Conservation (phyloP, 139 green algal genomes). For the Bryopsis sp. region DNA sequence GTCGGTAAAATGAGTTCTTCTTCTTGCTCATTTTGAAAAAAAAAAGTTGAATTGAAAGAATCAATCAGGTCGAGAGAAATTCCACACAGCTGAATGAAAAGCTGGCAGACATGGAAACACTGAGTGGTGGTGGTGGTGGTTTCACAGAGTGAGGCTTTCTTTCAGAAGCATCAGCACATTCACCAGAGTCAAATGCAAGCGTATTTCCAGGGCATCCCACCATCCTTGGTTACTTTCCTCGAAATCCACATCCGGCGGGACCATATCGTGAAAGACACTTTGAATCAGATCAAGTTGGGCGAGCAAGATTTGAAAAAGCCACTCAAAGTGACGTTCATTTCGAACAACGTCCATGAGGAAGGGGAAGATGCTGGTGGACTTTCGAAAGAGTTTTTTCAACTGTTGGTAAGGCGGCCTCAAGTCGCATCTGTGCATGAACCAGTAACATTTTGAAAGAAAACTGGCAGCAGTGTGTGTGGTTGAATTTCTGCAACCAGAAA, state of each 20-base stretch:
- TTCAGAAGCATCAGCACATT: constrained; percentile 51
- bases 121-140: constrained; percentile 25
- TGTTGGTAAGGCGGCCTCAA: constrained; percentile 41
- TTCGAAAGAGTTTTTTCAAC: constrained; percentile 76
- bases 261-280: constrained; percentile 61
- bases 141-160: constrained; percentile 38
- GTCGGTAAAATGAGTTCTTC: too few relatives aligned
- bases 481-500: too few relatives aligned
- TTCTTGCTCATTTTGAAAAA: too few relatives aligned
- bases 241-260: constrained; percentile 49
- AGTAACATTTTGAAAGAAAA: not conserved
- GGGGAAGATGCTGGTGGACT: constrained; percentile 79
- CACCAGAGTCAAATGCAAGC: constrained; percentile 40
- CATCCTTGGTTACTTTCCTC: constrained; percentile 27
- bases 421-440: not conserved
- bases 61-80: too few relatives aligned
- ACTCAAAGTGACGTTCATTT: constrained; percentile 67
- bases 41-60: too few relatives aligned
- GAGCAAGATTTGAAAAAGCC: constrained; percentile 67
- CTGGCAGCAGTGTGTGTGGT: too few relatives aligned
- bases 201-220: constrained; percentile 37
- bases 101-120: too few relatives aligned
- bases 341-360: constrained; percentile 53
- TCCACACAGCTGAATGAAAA: too few relatives aligned
- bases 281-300: constrained; percentile 47